phyloP scores from a whole-genome alignment of 148 eudicot genomes.

The Cornus florida region DNA sequence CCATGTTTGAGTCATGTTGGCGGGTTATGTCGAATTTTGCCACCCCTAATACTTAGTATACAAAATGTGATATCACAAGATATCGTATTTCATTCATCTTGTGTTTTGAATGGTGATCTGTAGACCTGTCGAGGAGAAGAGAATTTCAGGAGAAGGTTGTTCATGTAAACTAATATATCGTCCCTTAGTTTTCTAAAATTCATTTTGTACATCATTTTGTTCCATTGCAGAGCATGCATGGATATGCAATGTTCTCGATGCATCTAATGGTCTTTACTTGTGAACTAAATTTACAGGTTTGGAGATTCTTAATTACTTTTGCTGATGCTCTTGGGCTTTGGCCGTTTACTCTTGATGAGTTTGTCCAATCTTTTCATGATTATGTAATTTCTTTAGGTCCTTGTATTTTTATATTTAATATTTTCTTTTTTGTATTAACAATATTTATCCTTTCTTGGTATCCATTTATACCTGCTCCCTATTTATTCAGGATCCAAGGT shows the following conservation, averaged over 20 bases:
- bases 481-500: constrained; percentile 64
- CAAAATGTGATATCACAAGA: too few species aligned
- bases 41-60: not conserved
- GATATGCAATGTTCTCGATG: not conserved
- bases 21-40: too few species aligned
- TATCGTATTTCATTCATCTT: too few species aligned
- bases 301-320: constrained; percentile 86
- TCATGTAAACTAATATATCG: too few species aligned
- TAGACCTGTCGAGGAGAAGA: too few species aligned
- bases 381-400: constrained; percentile 51
- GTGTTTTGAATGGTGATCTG: too few species aligned
- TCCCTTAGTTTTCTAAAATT: too few species aligned
- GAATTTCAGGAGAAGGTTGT: too few species aligned
- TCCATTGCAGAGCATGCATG: not conserved
- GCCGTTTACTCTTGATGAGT: constrained; percentile 97
- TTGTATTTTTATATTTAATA: not conserved
- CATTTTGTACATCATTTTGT: too few species aligned
- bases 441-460: not conserved
- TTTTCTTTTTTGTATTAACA: not conserved
- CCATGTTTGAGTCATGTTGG: too few species aligned
- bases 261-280: constrained; percentile 16
- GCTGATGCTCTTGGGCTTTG: constrained; percentile 88
- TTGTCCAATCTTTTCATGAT: constrained; percentile 90
- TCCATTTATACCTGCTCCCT: not conserved
- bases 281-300: constrained; percentile 49